phyloP scores from a whole-genome alignment of 257 asterid species.

The Solanum gracilifrons region DNA sequence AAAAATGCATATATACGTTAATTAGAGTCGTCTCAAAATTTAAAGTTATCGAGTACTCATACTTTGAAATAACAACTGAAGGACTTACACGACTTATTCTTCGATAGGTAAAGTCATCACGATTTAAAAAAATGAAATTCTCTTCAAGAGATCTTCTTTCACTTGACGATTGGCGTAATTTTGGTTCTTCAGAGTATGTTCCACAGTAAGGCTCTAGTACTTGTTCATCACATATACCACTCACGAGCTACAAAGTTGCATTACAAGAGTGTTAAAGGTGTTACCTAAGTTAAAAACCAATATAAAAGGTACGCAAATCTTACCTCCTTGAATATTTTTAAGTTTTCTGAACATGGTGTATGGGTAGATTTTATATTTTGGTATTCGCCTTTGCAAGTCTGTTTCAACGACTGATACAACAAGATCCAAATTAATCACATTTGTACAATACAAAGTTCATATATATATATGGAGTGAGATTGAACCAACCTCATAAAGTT shows the following conservation, averaged over 20 bases:
- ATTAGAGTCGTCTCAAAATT: neutral
- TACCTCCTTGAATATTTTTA: neutral
- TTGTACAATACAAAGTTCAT: neutral
- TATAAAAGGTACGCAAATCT: neutral
- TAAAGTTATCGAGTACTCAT: neutral
- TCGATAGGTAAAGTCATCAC: neutral
- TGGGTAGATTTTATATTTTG: neutral
- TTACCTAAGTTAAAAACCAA: too few species aligned
- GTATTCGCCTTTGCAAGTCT: neutral
- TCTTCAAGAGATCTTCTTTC: neutral
- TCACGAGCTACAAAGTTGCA: neutral
- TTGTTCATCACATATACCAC: neutral
- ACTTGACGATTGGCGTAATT: neutral
- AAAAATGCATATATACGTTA: neutral
- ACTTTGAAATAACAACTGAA: neutral
- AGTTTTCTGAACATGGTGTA: neutral
- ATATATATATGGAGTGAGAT: neutral
- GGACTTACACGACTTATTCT: neutral
- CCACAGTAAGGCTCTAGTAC: neutral
- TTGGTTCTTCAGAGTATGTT: neutral
- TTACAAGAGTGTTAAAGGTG: neutral
- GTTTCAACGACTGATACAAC: neutral
- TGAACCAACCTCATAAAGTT: constrained; percentile 16
- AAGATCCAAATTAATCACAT: constrained; percentile 4
- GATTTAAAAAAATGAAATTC: neutral